Base-by-base conservation (phyloP, 352 stramenopile species). In the Pythium dissotocum region DNA sequence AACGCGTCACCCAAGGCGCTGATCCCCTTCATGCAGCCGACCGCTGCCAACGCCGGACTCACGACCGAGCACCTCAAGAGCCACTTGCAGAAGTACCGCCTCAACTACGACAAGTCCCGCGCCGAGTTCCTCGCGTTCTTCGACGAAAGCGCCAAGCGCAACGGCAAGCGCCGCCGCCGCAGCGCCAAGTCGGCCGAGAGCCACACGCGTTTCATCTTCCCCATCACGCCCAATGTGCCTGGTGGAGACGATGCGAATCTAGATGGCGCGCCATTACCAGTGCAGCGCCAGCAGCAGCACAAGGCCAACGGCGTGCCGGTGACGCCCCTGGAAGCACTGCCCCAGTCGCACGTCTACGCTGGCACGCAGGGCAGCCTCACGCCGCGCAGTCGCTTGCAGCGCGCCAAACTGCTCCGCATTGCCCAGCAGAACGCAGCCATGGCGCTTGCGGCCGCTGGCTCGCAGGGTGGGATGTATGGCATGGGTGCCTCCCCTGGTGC, bases 41-140 rank as follows among this genome's bases (percentile, higher is more conserved):
- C 40, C 87, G 88, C 59, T 73, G 84, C 0, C 76, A 79, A 6
- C 77, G 82, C 79, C 56, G 84, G 82, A n/a, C 78, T 93, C 48
- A 95, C 87, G 42, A 95, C 87, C 32, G 87, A 93, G 65, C 87
- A 94, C 40, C 75, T 95, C 35, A 95, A 95, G 77, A 93, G 83
- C 52, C 87, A 95, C 70, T 55, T 95, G 70, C 87, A 95, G 63
- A 95, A 95, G 71, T 95, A 93, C 69, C 87, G 87, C 10, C 82
- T 95, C 58, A 93, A 95, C 63, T 94, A 94, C 63, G 85, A 95
- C 52, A 82, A 83, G 32, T 94, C 85, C 28, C 81, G 87, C 7
- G 72, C 78, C 61, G 84, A 95, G 69, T 95, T 95, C 69, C 79
- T 95, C 38, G 81, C 90, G 63, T 90, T 86, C 66, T 94, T 91